Conservation (phyloP, 1,284 basidiomycete genomes). For the Cerioporus squamosus region DNA sequence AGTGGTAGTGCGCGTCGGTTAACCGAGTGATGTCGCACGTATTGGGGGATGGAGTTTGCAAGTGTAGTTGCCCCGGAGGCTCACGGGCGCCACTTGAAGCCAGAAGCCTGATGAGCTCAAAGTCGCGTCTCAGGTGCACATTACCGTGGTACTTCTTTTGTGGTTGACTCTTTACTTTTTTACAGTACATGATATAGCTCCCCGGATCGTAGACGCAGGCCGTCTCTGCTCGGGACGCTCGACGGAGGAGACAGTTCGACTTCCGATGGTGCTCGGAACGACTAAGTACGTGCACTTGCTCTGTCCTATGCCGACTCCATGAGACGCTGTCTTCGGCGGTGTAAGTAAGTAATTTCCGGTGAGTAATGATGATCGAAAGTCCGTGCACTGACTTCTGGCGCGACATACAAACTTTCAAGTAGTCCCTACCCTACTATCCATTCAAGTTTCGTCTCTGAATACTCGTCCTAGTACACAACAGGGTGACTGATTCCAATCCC, state of each 20-base stretch:
- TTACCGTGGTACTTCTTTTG: no score
- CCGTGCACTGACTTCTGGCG: no score
- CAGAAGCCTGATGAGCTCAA: slow-evolving; percentile 23
- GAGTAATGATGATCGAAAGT: no score
- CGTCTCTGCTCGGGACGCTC: slow-evolving; percentile 30
- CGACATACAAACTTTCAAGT: no score
- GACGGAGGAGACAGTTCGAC: no score
- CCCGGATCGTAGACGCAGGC: slow-evolving; percentile 33
- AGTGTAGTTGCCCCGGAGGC: slow-evolving; percentile 38
- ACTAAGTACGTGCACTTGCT: neutral
- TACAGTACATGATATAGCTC: slow-evolving; percentile 31
- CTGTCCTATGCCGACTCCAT: neutral
- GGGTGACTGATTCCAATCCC: no score
- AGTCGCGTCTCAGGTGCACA: no score
- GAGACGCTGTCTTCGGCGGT: neutral
- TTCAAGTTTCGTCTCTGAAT: no score
- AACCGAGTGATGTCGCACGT: slow-evolving; percentile 37
- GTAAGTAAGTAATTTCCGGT: no score
- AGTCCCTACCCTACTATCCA: no score
- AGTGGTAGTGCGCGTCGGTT: slow-evolving; percentile 45
- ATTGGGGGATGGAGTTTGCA: slow-evolving; percentile 37
- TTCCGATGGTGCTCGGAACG: neutral
- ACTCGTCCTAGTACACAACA: no score
- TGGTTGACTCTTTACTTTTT: no score
- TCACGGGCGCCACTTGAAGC: slow-evolving; percentile 28